Percentiles rank a stretch among this genome's conserved stretches.
These are phyloP conservation scores for Chlamydomonas sphaeroides DNA, from an alignment of 139 green algal species.

Conservation along the genomic window DNA sequence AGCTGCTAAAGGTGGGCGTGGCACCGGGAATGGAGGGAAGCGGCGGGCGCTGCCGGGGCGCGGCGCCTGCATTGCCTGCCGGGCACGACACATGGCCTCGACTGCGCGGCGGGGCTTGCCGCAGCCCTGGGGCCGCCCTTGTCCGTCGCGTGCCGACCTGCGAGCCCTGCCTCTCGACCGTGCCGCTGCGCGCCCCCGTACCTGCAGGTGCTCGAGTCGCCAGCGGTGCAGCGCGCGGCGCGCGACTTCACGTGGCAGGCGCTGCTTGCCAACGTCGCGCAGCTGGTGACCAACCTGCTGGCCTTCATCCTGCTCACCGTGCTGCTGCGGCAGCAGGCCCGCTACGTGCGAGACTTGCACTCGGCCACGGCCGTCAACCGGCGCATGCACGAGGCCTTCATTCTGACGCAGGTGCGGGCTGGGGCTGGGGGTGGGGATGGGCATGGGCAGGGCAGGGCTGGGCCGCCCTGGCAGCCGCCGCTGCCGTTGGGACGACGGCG, in stretches of 20 bases:
- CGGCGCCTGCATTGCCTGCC: too few relatives aligned
- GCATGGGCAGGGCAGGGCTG: too few relatives aligned
- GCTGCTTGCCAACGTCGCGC: slow-evolving; percentile 13
- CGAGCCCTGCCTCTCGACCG: neutral
- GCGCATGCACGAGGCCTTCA: slow-evolving; percentile 18
- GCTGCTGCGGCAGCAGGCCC: neutral
- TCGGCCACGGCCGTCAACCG: neutral
- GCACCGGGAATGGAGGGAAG: too few relatives aligned
- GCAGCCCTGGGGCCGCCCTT: too few relatives aligned
- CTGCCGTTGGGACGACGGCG: too few relatives aligned
- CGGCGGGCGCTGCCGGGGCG: too few relatives aligned
- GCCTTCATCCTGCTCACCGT: slow-evolving; percentile 33
- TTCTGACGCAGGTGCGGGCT: slow-evolving; percentile 26
- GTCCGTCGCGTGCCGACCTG: too few relatives aligned
- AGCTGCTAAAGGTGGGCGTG: slow-evolving; percentile 29
- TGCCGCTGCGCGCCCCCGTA: neutral
- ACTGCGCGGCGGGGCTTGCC: too few relatives aligned
- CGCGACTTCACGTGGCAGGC: slow-evolving; percentile 37
- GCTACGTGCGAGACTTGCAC: neutral
- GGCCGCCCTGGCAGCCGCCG: too few relatives aligned
- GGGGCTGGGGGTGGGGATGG: too few relatives aligned
- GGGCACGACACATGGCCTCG: too few relatives aligned
- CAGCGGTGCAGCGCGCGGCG: slow-evolving; percentile 18
- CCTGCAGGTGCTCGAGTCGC: slow-evolving; percentile 21
- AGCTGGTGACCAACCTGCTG: slow-evolving; percentile 35